A percentile compares a stretch with the other conserved stretches of the same genome.
phyloP scores from a whole-genome alignment of 768 basidiomycete genomes.

The Sporobolomyces pararoseus region DNA sequence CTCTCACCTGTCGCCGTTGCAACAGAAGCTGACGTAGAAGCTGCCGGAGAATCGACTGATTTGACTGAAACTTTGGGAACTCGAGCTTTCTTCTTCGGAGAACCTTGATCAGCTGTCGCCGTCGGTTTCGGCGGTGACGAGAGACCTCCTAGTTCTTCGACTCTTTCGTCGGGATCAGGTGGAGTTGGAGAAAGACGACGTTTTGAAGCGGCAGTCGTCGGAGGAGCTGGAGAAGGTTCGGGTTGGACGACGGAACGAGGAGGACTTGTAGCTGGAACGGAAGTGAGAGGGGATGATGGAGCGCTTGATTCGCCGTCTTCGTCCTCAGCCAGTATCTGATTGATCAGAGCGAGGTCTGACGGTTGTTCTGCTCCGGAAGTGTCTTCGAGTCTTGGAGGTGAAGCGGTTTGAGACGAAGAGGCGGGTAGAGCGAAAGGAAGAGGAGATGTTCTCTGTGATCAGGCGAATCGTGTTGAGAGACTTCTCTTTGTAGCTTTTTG shows the following conservation, averaged over 20 bases:
- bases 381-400: too few relatives aligned
- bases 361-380: too few relatives aligned
- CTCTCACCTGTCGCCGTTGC: neutral
- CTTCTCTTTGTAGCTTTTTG: too few relatives aligned
- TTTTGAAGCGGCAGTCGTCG: neutral
- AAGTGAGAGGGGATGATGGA: constrained; percentile 3
- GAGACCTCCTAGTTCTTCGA: neutral
- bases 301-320: neutral
- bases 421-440: too few relatives aligned
- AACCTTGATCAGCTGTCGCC: neutral
- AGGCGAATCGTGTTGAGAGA: too few relatives aligned
- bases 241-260: too few relatives aligned
- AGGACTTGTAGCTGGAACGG: neutral
- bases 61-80: neutral
- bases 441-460: too few relatives aligned
- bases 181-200: neutral
- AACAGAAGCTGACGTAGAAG: neutral
- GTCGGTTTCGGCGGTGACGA: neutral
- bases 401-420: too few relatives aligned
- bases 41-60: neutral
- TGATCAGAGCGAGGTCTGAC: too few relatives aligned
- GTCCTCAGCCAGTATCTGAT: too few relatives aligned
- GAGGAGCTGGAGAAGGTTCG: too few relatives aligned
- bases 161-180: neutral
- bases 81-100: constrained; percentile 12